These are phyloP conservation scores for Paecilomyces sp. DNA, from an alignment of 2,329 filamentous ascomycete genomes.

Conservation along the genomic window DNA sequence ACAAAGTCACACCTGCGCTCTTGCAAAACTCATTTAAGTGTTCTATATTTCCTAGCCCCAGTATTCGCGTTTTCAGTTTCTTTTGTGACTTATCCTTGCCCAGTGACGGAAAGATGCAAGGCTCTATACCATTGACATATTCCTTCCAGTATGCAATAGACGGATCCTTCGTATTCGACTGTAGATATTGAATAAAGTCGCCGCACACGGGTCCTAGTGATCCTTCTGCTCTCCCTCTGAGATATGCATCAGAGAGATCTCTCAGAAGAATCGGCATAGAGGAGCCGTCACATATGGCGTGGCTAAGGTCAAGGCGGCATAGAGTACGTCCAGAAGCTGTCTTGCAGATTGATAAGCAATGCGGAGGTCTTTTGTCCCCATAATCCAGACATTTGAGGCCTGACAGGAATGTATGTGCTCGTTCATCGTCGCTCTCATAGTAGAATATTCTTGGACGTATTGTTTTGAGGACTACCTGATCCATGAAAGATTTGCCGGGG, in stretches of 20 bases:
- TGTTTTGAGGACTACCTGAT: constrained; percentile 7
- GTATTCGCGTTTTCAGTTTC: constrained; percentile 8
- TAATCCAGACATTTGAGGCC: constrained; percentile 1
- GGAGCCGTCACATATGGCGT: constrained; percentile 39
- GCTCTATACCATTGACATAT: constrained; percentile 38
- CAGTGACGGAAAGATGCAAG: constrained; percentile 39
- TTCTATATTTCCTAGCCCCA: constrained; percentile 12
- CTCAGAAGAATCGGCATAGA: constrained; percentile 37
- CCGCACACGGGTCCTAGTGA: constrained; percentile 3
- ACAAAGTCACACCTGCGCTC: constrained; percentile 11
- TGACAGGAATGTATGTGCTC: background rate
- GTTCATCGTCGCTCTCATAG: background rate
- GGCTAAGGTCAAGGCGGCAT: constrained; percentile 39
- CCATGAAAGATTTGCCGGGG: constrained; percentile 7
- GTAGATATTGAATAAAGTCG: constrained; percentile 14
- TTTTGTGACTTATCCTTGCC: constrained; percentile 4
- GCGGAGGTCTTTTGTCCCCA: constrained; percentile 21
- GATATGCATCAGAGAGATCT: constrained; percentile 33
- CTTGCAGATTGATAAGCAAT: constrained; percentile 31
- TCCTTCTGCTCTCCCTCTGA: background rate
- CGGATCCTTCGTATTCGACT: constrained; percentile 18
- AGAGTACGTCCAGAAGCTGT: constrained; percentile 22
- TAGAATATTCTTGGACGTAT: background rate
- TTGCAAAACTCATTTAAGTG: constrained; percentile 18
- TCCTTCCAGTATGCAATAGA: constrained; percentile 40